phyloP scores from a whole-genome alignment of 192 early-diverging fungal species.

The Backusella tuberculispora region DNA sequence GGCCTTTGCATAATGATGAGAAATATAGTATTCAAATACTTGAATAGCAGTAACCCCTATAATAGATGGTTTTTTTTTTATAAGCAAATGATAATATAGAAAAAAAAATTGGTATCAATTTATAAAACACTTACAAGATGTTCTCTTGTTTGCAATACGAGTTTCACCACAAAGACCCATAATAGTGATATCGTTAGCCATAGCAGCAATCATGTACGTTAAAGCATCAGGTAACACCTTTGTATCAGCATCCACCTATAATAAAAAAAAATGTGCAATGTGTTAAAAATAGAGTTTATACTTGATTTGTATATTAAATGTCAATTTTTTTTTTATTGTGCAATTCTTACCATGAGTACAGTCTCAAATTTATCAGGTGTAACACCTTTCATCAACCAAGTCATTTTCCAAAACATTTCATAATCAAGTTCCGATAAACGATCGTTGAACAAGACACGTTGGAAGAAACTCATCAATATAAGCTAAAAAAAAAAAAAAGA shows the following conservation, averaged over 20 bases:
- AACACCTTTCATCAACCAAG: conserved; percentile 72
- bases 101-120: background rate
- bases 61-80: conserved; percentile 11
- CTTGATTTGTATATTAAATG: conserved; percentile 7
- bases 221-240: conserved; percentile 79
- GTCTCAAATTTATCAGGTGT: conserved; percentile 86
- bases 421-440: conserved; percentile 89
- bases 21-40: conserved; percentile 99
- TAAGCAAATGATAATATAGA: background rate
- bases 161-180: conserved; percentile 99
- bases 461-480: conserved; percentile 94
- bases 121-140: conserved; percentile 78
- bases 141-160: conserved; percentile 90
- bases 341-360: conserved; percentile 62
- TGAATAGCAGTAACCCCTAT: conserved; percentile 83
- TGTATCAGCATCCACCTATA: conserved; percentile 87
- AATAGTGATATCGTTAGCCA: conserved; percentile 88
- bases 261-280: background rate
- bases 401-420: conserved; percentile 89
- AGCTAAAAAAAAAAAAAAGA: conserved; percentile 16
- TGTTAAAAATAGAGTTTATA: conserved; percentile 19
- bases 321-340: background rate
- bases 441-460: conserved; percentile 80
- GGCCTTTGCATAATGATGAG: conserved; percentile 92
- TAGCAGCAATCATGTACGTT: conserved; percentile 85